Evolutionary conservation across 495 filamentous ascomycete genomes (phyloP).

Genomic region (Terfezia claveryi): DNA sequence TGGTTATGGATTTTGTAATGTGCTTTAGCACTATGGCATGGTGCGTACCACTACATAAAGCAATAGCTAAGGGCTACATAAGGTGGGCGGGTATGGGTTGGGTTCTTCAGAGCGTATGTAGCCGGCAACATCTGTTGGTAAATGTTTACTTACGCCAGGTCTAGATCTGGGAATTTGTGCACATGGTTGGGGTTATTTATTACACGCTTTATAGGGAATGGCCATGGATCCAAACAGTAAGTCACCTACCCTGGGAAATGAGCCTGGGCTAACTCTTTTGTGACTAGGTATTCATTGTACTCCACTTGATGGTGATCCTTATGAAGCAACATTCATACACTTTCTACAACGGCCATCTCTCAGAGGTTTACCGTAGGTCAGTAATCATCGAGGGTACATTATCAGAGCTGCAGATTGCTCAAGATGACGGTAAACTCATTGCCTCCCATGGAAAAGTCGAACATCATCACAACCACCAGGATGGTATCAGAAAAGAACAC

Average conservation of each 20-base stretch:
- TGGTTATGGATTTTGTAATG: constrained; percentile 44
- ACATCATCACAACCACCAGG: constrained; percentile 4
- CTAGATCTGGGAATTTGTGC: constrained; percentile 37
- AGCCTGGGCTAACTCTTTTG: not conserved
- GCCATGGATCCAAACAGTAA: constrained; percentile 47
- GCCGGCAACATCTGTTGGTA: too few relatives aligned
- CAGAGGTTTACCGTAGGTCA: constrained; percentile 32
- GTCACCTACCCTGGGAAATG: not conserved
- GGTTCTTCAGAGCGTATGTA: constrained; percentile 36
- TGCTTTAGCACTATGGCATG: constrained; percentile 36
- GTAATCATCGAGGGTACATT: not conserved
- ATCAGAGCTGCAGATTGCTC: not conserved
- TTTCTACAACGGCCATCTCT: constrained; percentile 55
- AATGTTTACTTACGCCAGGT: too few relatives aligned
- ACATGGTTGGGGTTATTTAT: constrained; percentile 33
- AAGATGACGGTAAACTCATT: not conserved
- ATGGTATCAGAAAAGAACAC: not conserved
- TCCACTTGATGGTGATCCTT: constrained; percentile 46
- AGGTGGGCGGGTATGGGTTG: constrained; percentile 43
- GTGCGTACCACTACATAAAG: constrained; percentile 33
- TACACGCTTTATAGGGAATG: constrained; percentile 44
- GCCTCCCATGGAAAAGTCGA: constrained; percentile 22
- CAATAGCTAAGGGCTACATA: constrained; percentile 30
- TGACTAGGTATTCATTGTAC: constrained; percentile 38
- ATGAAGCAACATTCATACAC: constrained; percentile 66